Percentiles rank a stretch among this genome's conserved stretches.
Evolutionary conservation across 2,329 filamentous ascomycete genomes (phyloP).

Genomic region (Alternaria sp.): DNA sequence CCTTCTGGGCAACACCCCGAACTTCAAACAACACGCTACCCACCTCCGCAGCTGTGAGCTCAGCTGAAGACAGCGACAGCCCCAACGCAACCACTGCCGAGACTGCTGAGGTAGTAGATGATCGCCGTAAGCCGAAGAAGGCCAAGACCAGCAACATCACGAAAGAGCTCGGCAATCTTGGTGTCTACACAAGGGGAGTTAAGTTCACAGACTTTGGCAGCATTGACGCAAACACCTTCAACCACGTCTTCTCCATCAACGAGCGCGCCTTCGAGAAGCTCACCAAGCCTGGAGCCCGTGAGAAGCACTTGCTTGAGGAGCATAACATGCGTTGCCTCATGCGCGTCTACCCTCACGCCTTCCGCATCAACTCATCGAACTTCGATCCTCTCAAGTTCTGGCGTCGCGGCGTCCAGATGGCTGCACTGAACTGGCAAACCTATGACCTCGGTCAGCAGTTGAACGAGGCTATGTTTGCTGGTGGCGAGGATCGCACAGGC

Average conservation of each 20-base stretch:
- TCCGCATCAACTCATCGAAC: conserved; percentile 85
- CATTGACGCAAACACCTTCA: conserved; percentile 81
- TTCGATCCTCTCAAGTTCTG: conserved; percentile 94
- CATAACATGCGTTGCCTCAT: conserved; percentile 89
- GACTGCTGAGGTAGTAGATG: conserved; percentile 59
- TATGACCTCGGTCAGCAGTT: conserved; percentile 95
- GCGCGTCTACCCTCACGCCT: conserved; percentile 88
- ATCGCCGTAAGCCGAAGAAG: conserved; percentile 66
- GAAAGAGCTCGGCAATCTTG: conserved; percentile 80
- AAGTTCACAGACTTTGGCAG: conserved; percentile 84
- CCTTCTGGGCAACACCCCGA: conserved; percentile 58
- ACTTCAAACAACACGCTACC: conserved; percentile 62
- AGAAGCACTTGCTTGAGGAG: conserved; percentile 78
- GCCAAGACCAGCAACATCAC: conserved; percentile 80
- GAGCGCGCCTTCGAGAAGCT: conserved; percentile 86
- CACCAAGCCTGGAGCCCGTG: conserved; percentile 74
- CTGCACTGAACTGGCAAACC: conserved; percentile 96
- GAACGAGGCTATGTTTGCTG: conserved; percentile 97
- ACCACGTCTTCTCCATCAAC: conserved; percentile 95
- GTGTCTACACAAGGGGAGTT: conserved; percentile 77
- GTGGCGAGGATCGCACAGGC: conserved; percentile 82
- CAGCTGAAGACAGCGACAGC: conserved; percentile 79
- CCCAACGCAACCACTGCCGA: conserved; percentile 61
- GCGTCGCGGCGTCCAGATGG: conserved; percentile 97
- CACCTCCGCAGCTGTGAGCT: conserved; percentile 60